Conservation (phyloP, 495 filamentous ascomycete genomes). For the Penicillium goetzii region DNA sequence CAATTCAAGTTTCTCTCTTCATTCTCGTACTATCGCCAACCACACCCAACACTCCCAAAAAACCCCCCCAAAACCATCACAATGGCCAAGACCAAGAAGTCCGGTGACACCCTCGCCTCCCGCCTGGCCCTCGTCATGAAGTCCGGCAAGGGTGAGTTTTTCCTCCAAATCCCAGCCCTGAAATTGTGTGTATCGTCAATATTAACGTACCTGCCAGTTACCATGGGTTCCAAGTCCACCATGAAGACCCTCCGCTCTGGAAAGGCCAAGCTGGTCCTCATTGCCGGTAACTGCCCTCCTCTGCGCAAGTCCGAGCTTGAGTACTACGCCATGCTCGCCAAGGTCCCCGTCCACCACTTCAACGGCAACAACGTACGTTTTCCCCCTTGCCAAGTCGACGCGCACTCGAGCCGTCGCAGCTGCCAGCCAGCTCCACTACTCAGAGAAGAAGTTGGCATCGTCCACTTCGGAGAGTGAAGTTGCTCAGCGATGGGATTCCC, state of each 20-base stretch:
- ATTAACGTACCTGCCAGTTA: conserved; percentile 50
- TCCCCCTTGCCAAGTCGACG: conserved; percentile 17
- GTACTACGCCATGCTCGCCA: conserved; percentile 90
- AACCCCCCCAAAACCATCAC: conserved; percentile 21
- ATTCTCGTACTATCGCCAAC: conserved; percentile 10
- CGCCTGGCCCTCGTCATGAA: conserved; percentile 97
- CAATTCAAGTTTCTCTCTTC: conserved; percentile 6
- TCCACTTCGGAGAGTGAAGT: conserved; percentile 65
- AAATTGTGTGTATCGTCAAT: neutral
- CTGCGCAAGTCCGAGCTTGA: conserved; percentile 95
- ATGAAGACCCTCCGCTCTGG: conserved; percentile 86
- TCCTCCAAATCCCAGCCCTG: neutral
- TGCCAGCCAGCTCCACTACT: conserved; percentile 38
- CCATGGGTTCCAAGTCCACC: conserved; percentile 91
- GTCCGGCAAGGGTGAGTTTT: conserved; percentile 70
- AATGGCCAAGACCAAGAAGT: conserved; percentile 87
- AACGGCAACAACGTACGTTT: conserved; percentile 93
- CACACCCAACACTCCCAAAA: conserved; percentile 10
- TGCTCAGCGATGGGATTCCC: conserved; percentile 50
- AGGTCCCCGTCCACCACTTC: conserved; percentile 97
- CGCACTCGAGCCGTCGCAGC: conserved; percentile 22
- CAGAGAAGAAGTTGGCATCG: conserved; percentile 33
- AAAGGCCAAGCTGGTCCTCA: conserved; percentile 70
- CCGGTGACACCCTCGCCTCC: conserved; percentile 87
- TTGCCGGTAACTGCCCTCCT: conserved; percentile 93